phyloP scores from a whole-genome alignment of 208 protist genomes.

The Trypanosoma brucei region DNA sequence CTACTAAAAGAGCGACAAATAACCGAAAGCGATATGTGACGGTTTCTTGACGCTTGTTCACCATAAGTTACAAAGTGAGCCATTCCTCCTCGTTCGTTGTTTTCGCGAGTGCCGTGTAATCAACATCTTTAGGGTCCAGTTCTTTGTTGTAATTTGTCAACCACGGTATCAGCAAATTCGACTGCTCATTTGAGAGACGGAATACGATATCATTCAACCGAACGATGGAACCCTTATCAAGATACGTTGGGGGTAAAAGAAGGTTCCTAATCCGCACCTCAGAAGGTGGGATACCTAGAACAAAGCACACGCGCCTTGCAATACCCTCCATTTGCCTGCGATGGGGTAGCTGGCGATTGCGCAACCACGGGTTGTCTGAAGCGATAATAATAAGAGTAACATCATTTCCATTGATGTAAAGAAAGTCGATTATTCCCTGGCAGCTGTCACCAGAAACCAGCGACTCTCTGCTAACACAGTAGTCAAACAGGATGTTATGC shows the following conservation, averaged over 20 bases:
- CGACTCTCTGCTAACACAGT: conserved; percentile 47
- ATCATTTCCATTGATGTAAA: conserved; percentile 60
- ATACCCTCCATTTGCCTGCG: conserved; percentile 83
- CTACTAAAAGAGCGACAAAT: too few relatives aligned
- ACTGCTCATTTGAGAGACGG: conserved; percentile 22
- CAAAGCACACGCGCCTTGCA: conserved; percentile 66
- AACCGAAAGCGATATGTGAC: too few relatives aligned
- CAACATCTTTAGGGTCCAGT: conserved; percentile 64
- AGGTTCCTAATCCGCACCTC: conserved; percentile 68
- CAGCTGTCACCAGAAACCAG: conserved; percentile 56
- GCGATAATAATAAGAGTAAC: conserved; percentile 79
- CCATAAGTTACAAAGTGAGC: conserved; percentile 52
- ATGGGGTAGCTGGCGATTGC: conserved; percentile 77
- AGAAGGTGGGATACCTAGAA: conserved; percentile 68
- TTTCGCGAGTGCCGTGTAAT: conserved; percentile 65
- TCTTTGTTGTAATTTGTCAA: conserved; percentile 63
- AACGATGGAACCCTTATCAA: conserved; percentile 64
- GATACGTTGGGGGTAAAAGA: conserved; percentile 67
- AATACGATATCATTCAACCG: conserved; percentile 55
- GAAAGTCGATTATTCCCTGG: conserved; percentile 76
- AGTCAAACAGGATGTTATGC: conserved; percentile 73
- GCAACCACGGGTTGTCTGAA: conserved; percentile 76
- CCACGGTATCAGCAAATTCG: conserved; percentile 48
- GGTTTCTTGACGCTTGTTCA: too few relatives aligned
- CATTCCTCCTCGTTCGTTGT: conserved; percentile 72